A percentile compares a stretch with the other conserved stretches of the same genome.
phyloP scores from a whole-genome alignment of 2,329 filamentous ascomycete species.

The Ceratocystiopsis minuta region DNA sequence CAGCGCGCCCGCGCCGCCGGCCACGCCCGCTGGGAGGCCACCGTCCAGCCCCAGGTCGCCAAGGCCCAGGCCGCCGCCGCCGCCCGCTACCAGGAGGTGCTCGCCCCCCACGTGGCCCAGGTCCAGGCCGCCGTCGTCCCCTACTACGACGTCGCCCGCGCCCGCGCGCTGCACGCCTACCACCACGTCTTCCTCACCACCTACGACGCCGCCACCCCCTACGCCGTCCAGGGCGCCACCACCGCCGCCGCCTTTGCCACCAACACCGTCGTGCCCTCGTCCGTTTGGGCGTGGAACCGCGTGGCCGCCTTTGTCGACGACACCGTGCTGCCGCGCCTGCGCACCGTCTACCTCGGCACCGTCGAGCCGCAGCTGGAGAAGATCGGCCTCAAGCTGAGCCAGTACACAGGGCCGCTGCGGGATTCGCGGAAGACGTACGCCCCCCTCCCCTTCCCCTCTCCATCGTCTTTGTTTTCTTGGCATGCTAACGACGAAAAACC shows the following conservation, averaged over 20 bases:
- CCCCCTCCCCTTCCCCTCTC: too few species aligned
- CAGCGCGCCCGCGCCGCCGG: slow-evolving; percentile 48
- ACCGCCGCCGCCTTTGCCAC: slow-evolving; percentile 48
- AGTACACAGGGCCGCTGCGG: slow-evolving; percentile 29
- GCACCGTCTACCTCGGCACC: slow-evolving; percentile 70
- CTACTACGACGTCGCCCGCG: slow-evolving; percentile 50
- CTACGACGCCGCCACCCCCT: slow-evolving; percentile 57
- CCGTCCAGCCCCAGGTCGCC: slow-evolving; percentile 55
- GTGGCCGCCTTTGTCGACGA: slow-evolving; percentile 53
- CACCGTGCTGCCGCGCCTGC: slow-evolving; percentile 64
- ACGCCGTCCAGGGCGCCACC: slow-evolving; percentile 48
- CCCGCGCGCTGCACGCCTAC: slow-evolving; percentile 49
- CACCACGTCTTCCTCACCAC: slow-evolving; percentile 57
- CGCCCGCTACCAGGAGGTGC: slow-evolving; percentile 47
- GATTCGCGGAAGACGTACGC: too few species aligned
- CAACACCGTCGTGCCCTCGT: slow-evolving; percentile 54
- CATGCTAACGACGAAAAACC: too few species aligned
- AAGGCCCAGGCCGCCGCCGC: slow-evolving; percentile 43
- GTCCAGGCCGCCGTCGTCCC: slow-evolving; percentile 41
- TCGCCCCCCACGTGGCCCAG: slow-evolving; percentile 59
- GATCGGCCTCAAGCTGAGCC: slow-evolving; percentile 75
- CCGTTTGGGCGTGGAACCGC: slow-evolving; percentile 51
- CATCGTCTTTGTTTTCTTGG: background rate
- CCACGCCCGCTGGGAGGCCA: slow-evolving; percentile 59
- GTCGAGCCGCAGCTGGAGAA: slow-evolving; percentile 89